Evolutionary conservation across 805 yeast genomes (phyloP).

Genomic region (Peterozyma toletana): DNA sequence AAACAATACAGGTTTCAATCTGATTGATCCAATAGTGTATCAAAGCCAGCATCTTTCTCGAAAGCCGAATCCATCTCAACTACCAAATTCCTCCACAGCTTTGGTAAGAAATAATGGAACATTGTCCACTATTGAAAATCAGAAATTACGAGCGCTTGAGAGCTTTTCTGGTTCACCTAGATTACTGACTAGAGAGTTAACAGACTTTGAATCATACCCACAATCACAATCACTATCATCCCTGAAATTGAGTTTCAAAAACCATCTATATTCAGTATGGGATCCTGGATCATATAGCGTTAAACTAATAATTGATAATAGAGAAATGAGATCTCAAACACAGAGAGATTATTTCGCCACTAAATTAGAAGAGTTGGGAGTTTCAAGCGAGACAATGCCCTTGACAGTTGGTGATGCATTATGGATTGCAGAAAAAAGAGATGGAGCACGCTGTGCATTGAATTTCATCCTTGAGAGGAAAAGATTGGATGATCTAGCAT

Average conservation of each 20-base stretch:
- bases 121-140: not conserved
- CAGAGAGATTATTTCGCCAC: constrained; percentile 67
- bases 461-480: constrained; percentile 89
- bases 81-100: too few relatives aligned
- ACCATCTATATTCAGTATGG: constrained; percentile 50
- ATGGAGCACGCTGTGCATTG: constrained; percentile 59
- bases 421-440: constrained; percentile 66
- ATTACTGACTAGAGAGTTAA: not conserved
- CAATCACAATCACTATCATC: not conserved
- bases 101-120: not conserved
- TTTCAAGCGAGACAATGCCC: constrained; percentile 44
- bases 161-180: not conserved
- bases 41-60: too few relatives aligned
- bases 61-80: too few relatives aligned
- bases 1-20: too few relatives aligned
- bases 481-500: constrained; percentile 76
- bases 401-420: constrained; percentile 80
- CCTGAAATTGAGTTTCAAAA: not conserved
- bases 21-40: too few relatives aligned
- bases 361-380: constrained; percentile 40
- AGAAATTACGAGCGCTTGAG: too few relatives aligned
- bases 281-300: constrained; percentile 49
- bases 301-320: constrained; percentile 62
- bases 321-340: constrained; percentile 66
- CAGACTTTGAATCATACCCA: not conserved